phyloP scores from a whole-genome alignment of 1,284 basidiomycete species.

The Apiotrichum akiyoshidainum region DNA sequence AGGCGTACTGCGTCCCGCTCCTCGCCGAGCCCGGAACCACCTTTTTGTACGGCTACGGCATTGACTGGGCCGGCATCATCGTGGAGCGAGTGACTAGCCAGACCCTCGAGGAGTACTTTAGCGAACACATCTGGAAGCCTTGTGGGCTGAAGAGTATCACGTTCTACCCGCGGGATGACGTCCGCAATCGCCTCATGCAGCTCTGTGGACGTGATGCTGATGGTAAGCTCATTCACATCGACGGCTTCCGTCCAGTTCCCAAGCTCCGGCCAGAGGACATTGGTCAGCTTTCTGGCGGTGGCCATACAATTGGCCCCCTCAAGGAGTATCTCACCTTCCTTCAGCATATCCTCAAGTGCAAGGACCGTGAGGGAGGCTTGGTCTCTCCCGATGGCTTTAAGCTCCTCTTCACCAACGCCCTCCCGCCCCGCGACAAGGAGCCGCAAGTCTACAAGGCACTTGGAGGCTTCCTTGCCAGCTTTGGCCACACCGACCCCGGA shows the following conservation, averaged over 20 bases:
- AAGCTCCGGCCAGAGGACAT: conserved; percentile 13
- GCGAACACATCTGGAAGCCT: conserved; percentile 15
- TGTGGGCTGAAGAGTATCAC: conserved; percentile 25
- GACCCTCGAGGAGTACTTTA: conserved; percentile 37
- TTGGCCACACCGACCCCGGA: conserved; percentile 12
- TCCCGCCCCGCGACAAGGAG: conserved; percentile 18
- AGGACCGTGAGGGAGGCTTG: conserved; percentile 17
- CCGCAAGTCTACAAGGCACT: conserved; percentile 15
- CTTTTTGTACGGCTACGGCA: conserved; percentile 33
- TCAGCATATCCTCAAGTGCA: conserved; percentile 11
- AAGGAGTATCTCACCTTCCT: conserved; percentile 37
- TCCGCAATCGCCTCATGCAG: conserved; percentile 10
- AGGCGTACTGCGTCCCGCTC: conserved; percentile 19
- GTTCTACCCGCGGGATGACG: conserved; percentile 30
- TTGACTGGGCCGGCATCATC: conserved; percentile 44
- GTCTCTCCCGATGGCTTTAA: conserved; percentile 23
- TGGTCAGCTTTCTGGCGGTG: conserved; percentile 28
- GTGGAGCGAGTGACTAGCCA: conserved; percentile 35
- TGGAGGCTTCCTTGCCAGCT: conserved; percentile 1
- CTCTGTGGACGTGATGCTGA: conserved; percentile 19
- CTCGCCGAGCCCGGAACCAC: conserved; percentile 36
- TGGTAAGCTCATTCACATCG: conserved; percentile 14
- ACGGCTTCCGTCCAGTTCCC: background rate
- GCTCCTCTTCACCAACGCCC: conserved; percentile 25
- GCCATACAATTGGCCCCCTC: conserved; percentile 34